Evolutionary conservation across 805 yeast species (phyloP).

Genomic region (Candida taoyuanica): DNA sequence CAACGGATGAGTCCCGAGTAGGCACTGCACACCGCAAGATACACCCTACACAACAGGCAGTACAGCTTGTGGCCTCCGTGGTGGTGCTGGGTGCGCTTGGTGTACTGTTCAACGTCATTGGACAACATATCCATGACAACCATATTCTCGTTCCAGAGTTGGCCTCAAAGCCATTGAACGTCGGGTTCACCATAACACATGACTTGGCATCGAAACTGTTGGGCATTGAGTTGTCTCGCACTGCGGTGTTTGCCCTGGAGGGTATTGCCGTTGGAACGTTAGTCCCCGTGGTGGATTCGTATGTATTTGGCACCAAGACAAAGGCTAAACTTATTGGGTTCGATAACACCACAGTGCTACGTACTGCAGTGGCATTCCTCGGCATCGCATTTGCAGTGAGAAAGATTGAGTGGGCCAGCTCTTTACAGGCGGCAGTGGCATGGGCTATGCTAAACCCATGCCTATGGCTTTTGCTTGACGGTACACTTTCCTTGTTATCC

Average conservation of each 20-base stretch:
- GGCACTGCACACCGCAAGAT: not conserved
- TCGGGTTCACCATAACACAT: slow-evolving; percentile 28
- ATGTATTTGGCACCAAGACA: slow-evolving; percentile 14
- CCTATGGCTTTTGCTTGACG: slow-evolving; percentile 63
- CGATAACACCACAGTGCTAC: slow-evolving; percentile 25
- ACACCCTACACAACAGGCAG: not conserved
- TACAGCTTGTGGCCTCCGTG: slow-evolving; percentile 9
- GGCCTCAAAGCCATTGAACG: slow-evolving; percentile 38
- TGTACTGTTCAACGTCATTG: slow-evolving; percentile 47
- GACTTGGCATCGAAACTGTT: slow-evolving; percentile 4
- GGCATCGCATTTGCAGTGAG: slow-evolving; percentile 71
- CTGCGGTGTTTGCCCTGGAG: slow-evolving; percentile 38
- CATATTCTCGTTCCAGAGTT: slow-evolving; percentile 40
- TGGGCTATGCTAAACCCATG: slow-evolving; percentile 63
- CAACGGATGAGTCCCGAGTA: not conserved
- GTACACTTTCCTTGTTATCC: slow-evolving; percentile 48
- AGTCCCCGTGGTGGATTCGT: slow-evolving; percentile 35
- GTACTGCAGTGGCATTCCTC: slow-evolving; percentile 53
- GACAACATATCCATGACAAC: slow-evolving; percentile 47
- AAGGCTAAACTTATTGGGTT: not conserved
- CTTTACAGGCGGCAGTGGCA: slow-evolving; percentile 57
- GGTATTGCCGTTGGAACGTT: slow-evolving; percentile 57
- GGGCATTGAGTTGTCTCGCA: slow-evolving; percentile 18
- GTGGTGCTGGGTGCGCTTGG: slow-evolving; percentile 40
- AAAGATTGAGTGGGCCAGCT: slow-evolving; percentile 63